Conservation (phyloP, 2,329 filamentous ascomycete genomes). For the Dactylonectria macrodidyma region DNA sequence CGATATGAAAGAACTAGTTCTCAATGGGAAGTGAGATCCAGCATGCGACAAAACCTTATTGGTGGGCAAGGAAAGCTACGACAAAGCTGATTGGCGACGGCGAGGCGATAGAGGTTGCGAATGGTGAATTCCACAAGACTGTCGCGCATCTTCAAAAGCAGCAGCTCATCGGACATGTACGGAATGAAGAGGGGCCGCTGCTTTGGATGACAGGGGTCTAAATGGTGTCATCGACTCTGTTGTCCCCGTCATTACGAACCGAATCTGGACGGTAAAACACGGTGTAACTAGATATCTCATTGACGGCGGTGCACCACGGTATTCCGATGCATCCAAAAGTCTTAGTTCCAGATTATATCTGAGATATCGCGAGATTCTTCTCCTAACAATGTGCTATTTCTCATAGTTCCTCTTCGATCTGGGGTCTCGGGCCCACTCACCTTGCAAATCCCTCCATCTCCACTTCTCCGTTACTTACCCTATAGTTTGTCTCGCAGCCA, state of each 20-base stretch:
- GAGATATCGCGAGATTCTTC: too few relatives aligned
- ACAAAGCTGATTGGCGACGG: background rate
- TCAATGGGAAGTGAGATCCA: conserved; percentile 7
- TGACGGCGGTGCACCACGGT: too few relatives aligned
- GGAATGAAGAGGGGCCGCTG: conserved; percentile 6
- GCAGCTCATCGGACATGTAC: conserved; percentile 4
- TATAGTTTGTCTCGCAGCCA: too few relatives aligned
- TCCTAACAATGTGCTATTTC: too few relatives aligned
- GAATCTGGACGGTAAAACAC: background rate
- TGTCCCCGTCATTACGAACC: conserved; percentile 24
- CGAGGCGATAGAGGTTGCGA: background rate
- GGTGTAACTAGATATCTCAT: too few relatives aligned
- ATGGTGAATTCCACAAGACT: conserved; percentile 12
- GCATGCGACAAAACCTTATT: conserved; percentile 10
- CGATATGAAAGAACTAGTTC: background rate
- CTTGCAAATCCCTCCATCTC: too few relatives aligned
- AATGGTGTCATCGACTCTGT: conserved; percentile 41
- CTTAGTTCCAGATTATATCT: too few relatives aligned
- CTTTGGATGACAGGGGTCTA: conserved; percentile 34
- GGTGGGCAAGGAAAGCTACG: background rate
- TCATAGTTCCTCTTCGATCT: too few relatives aligned
- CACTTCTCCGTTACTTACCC: too few relatives aligned
- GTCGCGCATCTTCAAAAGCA: conserved; percentile 29
- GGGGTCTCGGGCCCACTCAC: too few relatives aligned
- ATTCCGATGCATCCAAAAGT: too few relatives aligned